Conservation (phyloP, 2,329 filamentous ascomycete genomes). For the Cladosporium sp. region DNA sequence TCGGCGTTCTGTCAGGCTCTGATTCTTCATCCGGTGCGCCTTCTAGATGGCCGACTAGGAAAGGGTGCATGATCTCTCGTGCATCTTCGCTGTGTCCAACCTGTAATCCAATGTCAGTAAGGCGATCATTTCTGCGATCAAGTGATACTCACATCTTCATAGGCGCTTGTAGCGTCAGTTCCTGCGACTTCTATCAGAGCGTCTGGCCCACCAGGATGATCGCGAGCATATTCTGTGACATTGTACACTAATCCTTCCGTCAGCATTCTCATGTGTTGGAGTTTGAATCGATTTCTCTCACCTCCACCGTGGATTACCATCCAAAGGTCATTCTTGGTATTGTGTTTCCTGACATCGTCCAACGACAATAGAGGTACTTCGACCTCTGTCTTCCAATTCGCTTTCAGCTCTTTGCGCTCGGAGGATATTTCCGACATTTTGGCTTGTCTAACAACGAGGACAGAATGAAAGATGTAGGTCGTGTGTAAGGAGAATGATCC, state of each 20-base stretch:
- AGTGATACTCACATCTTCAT: slow-evolving; percentile 66
- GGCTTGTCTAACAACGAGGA: neutral
- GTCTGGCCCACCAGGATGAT: slow-evolving; percentile 93
- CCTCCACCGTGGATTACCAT: slow-evolving; percentile 84
- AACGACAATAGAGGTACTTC: slow-evolving; percentile 81
- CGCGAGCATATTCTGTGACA: slow-evolving; percentile 88
- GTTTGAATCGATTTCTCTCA: neutral
- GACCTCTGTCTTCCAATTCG: slow-evolving; percentile 55
- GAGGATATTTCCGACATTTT: neutral
- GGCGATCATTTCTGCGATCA: neutral
- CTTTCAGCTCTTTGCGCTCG: slow-evolving; percentile 27
- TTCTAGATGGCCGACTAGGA: slow-evolving; percentile 40
- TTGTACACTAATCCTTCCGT: slow-evolving; percentile 65
- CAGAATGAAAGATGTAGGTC: neutral
- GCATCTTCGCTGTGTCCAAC: slow-evolving; percentile 55
- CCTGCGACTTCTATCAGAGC: slow-evolving; percentile 97
- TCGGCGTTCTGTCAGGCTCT: neutral
- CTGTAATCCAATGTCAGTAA: neutral
- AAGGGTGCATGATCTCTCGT: slow-evolving; percentile 42
- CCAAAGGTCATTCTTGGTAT: slow-evolving; percentile 96
- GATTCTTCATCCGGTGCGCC: slow-evolving; percentile 14
- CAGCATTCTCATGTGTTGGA: neutral
- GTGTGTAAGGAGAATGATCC: neutral
- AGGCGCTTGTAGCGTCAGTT: slow-evolving; percentile 85
- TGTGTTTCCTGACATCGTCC: slow-evolving; percentile 94